A percentile compares a stretch with the other conserved stretches of the same genome.
Conservation (phyloP, 176 grass and related monocot species). For the Triticum timopheevii region DNA sequence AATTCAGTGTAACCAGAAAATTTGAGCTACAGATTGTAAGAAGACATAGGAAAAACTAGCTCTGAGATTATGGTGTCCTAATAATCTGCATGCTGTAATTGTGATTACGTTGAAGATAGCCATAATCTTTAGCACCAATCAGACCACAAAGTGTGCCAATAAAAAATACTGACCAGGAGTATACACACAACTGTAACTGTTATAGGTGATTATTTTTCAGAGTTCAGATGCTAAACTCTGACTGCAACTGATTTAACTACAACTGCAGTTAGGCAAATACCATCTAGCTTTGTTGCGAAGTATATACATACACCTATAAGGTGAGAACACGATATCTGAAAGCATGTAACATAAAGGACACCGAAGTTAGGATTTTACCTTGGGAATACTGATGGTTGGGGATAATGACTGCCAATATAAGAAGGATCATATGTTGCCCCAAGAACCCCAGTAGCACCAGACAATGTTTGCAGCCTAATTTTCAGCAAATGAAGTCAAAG, state of each 20-base stretch:
- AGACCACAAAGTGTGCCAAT: too few species aligned
- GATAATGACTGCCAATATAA: constrained; percentile 57
- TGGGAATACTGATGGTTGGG: constrained; percentile 28
- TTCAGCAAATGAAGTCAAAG: constrained; percentile 21
- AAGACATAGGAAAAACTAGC: background rate
- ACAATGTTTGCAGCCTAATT: constrained; percentile 45
- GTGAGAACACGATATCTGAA: constrained; percentile 9
- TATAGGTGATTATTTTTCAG: background rate
- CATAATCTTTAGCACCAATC: background rate
- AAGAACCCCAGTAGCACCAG: constrained; percentile 34
- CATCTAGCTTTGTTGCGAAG: background rate
- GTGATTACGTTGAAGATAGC: background rate
- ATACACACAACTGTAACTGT: background rate
- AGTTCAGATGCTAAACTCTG: background rate
- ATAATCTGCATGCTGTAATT: background rate
- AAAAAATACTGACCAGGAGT: background rate
- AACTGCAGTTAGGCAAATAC: background rate
- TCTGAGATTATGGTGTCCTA: constrained; percentile 27
- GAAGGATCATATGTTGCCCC: constrained; percentile 43
- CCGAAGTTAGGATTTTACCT: constrained; percentile 15
- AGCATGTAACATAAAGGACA: background rate
- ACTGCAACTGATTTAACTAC: background rate
- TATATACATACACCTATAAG: background rate
- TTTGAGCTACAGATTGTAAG: too few species aligned
- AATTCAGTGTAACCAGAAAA: too few species aligned